phyloP scores from a whole-genome alignment of 345 rosid species.

The Toxicodendron radicans region DNA sequence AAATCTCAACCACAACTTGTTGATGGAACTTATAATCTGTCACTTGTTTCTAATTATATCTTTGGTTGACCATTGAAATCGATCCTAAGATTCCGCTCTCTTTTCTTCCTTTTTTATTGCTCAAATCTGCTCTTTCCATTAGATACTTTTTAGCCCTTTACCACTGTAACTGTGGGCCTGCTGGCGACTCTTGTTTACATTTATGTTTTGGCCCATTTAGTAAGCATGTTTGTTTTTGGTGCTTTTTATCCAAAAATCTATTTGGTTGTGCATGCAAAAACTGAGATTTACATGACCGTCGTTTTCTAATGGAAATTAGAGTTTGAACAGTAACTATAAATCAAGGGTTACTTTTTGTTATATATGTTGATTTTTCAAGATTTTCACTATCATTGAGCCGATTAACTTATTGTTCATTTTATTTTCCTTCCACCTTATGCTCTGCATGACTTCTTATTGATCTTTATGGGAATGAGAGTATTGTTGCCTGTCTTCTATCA shows the following conservation, averaged over 20 bases:
- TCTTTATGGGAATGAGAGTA: not conserved
- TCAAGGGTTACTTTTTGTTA: too few relatives aligned
- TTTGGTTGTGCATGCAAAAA: not conserved
- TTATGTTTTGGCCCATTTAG: not conserved
- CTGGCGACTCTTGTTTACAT: not conserved
- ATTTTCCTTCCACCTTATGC: not conserved
- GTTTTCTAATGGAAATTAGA: not conserved
- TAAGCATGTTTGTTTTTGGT: not conserved
- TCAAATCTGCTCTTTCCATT: not conserved
- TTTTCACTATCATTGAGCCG: not conserved
- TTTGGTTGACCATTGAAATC: not conserved
- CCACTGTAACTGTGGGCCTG: not conserved
- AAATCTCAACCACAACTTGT: slow-evolving; percentile 18
- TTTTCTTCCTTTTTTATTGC: not conserved
- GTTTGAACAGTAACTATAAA: not conserved
- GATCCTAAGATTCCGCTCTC: not conserved
- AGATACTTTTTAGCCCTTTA: not conserved
- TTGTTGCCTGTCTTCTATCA: not conserved
- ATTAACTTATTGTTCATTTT: not conserved
- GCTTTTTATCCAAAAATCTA: not conserved
- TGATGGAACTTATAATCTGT: not conserved
- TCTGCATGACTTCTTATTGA: not conserved
- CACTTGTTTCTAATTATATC: not conserved
- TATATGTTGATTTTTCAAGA: not conserved
- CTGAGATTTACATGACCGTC: not conserved